Evolutionary conservation across 2,329 filamentous ascomycete genomes (phyloP).

Genomic region (Gnomoniopsis sp.): DNA sequence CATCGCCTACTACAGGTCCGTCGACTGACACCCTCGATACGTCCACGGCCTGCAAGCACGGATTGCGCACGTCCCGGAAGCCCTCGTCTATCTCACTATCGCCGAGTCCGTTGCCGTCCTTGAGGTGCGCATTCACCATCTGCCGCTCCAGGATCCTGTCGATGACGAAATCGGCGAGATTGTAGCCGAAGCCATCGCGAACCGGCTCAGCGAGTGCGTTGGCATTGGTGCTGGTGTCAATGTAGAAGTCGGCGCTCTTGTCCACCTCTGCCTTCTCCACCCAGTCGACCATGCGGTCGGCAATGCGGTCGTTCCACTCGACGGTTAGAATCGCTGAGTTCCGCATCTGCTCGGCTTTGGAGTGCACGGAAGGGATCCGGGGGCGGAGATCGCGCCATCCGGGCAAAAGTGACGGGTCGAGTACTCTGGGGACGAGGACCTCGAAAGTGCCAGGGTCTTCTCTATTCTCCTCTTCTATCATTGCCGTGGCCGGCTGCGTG

Average conservation of each 20-base stretch:
- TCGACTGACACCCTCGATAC: not conserved
- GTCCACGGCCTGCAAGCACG: constrained; percentile 33
- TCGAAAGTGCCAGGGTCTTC: constrained; percentile 34
- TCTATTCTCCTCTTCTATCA: not conserved
- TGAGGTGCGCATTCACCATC: constrained; percentile 38
- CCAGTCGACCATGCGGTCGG: constrained; percentile 42
- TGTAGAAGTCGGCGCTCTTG: constrained; percentile 8
- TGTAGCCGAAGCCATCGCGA: constrained; percentile 40
- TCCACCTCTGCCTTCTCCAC: constrained; percentile 26
- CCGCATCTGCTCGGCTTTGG: constrained; percentile 48
- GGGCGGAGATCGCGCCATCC: constrained; percentile 47
- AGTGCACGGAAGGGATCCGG: constrained; percentile 40
- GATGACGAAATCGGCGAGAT: constrained; percentile 37
- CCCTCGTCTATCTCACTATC: constrained; percentile 29
- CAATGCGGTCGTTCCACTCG: constrained; percentile 46
- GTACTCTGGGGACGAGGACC: constrained; percentile 47
- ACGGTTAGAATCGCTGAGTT: constrained; percentile 49
- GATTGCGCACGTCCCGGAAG: constrained; percentile 40
- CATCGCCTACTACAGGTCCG: constrained; percentile 18
- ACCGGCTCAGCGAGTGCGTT: constrained; percentile 26
- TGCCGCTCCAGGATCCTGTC: constrained; percentile 46
- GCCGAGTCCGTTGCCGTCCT: constrained; percentile 43
- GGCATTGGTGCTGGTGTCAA: not conserved
- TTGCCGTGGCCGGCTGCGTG: not conserved
- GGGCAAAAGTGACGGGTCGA: constrained; percentile 52